Evolutionary conservation across 208 protist genomes (phyloP).

Genomic region (Leishmania tarentolae): DNA sequence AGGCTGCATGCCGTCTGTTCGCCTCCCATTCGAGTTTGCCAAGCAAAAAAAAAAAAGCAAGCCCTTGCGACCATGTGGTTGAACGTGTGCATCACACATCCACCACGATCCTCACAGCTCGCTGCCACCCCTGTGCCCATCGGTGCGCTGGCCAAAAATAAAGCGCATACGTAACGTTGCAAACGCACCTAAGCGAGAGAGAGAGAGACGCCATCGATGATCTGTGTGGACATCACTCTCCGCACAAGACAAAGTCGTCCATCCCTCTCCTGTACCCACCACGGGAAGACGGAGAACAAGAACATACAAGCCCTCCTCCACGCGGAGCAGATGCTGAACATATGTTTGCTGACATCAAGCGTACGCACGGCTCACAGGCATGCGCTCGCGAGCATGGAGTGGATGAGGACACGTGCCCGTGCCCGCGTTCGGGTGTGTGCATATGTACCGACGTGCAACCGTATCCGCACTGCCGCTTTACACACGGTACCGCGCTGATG

Average conservation of each 20-base stretch:
- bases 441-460: background rate
- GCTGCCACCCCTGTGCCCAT: background rate
- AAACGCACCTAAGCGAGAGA: background rate
- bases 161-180: background rate
- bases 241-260: background rate
- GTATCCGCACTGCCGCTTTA: too few species aligned
- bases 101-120: background rate
- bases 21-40: background rate
- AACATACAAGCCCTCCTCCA: background rate
- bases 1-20: background rate
- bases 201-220: background rate
- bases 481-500: background rate
- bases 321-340: background rate
- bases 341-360: background rate
- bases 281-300: background rate
- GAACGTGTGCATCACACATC: background rate
- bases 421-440: background rate
- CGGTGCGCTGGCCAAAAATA: background rate
- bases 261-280: background rate
- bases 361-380: background rate
- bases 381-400: background rate
- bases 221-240: background rate
- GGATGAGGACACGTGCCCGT: background rate
- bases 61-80: background rate
- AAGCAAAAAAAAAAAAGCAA: background rate